Evolutionary conservation across 192 early-diverging fungal species (phyloP).

Genomic region (Podochytrium sp.): DNA sequence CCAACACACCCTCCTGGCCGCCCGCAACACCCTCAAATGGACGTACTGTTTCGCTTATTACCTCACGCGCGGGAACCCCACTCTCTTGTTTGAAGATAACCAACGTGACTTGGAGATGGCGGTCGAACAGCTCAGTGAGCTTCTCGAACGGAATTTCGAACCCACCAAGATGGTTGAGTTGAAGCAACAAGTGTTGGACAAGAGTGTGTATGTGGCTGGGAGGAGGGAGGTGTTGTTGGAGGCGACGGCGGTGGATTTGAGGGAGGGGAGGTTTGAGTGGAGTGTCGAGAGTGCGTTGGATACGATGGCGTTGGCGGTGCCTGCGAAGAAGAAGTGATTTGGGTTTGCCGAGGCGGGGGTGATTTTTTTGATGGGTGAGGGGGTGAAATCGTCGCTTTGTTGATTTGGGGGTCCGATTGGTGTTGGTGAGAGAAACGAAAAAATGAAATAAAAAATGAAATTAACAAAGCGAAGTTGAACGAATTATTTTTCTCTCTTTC

Average conservation of each 20-base stretch:
- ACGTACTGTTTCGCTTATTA: slow-evolving; percentile 98
- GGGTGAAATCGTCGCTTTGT: no score
- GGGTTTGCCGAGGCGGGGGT: no score
- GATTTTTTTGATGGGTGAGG: no score
- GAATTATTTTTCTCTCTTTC: not conserved
- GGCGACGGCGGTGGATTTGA: slow-evolving; percentile 88
- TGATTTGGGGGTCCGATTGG: no score
- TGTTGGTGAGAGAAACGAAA: no score
- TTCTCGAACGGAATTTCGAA: slow-evolving; percentile 84
- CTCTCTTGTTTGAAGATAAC: slow-evolving; percentile 95
- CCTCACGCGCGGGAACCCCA: slow-evolving; percentile 81
- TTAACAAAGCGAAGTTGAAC: not conserved
- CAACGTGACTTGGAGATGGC: slow-evolving; percentile 98
- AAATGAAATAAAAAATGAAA: not conserved
- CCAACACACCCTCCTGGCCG: slow-evolving; percentile 84
- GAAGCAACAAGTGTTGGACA: slow-evolving; percentile 88
- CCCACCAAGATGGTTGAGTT: slow-evolving; percentile 75
- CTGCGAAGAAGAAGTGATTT: not conserved
- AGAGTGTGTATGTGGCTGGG: slow-evolving; percentile 87
- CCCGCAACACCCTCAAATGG: slow-evolving; percentile 95
- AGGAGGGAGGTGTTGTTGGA: slow-evolving; percentile 87
- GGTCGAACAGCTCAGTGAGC: slow-evolving; percentile 88
- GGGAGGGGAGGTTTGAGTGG: slow-evolving; percentile 82
- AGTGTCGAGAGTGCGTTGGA: not conserved
- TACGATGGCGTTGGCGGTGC: not conserved